Evolutionary conservation across 2,329 filamentous ascomycete species (phyloP).

Genomic region (Sphaerulina vaccinii): DNA sequence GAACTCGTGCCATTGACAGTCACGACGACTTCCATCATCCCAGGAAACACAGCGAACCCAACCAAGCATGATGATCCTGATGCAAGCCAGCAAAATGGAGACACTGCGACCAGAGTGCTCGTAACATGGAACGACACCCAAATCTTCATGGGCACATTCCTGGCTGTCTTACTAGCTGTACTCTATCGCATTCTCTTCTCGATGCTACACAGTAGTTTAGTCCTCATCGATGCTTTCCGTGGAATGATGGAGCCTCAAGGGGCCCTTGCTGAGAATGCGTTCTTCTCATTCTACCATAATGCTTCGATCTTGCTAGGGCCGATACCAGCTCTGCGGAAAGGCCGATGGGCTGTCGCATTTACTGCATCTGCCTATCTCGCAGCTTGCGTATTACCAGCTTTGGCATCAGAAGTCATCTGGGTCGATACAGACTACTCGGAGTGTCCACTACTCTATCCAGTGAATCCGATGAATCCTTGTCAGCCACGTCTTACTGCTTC

Average conservation of each 20-base stretch:
- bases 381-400: constrained; percentile 8
- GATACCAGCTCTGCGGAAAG: background rate
- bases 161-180: constrained; percentile 21
- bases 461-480: constrained; percentile 11
- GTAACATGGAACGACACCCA: constrained; percentile 11
- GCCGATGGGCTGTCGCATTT: background rate
- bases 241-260: constrained; percentile 16
- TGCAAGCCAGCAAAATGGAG: background rate
- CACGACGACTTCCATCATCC: too few relatives aligned
- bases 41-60: too few relatives aligned
- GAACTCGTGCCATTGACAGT: too few relatives aligned
- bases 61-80: background rate
- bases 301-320: constrained; percentile 1
- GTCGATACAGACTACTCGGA: constrained; percentile 14
- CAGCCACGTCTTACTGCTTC: constrained; percentile 14
- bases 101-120: background rate
- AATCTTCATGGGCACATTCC: constrained; percentile 21
- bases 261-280: constrained; percentile 16
- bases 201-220: constrained; percentile 19
- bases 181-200: constrained; percentile 24
- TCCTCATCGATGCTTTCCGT: constrained; percentile 24
- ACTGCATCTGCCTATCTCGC: constrained; percentile 3
- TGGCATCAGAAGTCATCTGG: constrained; percentile 17
- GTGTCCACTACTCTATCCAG: too few relatives aligned
- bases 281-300: constrained; percentile 24